Percentiles rank a stretch among this genome's conserved stretches.
These are phyloP conservation scores for Cordia subcordata DNA, from an alignment of 257 asterid species.

Conservation along the genomic window DNA sequence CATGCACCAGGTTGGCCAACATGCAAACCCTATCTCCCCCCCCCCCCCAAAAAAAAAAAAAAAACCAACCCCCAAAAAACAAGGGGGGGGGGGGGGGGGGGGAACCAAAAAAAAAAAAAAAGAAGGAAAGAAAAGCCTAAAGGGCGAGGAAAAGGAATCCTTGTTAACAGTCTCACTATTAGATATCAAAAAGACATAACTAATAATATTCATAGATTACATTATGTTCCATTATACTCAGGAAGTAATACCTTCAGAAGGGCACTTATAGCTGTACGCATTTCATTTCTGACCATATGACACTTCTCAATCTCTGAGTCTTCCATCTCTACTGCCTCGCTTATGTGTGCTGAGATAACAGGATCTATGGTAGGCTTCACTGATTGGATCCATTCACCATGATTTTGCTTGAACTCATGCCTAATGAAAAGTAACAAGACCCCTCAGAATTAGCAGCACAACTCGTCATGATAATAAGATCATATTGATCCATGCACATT, in stretches of 20 bases:
- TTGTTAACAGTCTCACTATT: too few species aligned
- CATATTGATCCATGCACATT: background rate
- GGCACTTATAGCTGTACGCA: conserved; percentile 65
- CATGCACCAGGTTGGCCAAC: too few species aligned
- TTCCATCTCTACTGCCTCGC: conserved; percentile 29
- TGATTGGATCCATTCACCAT: conserved; percentile 69
- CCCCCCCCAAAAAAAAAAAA: too few species aligned
- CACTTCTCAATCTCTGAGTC: conserved; percentile 60
- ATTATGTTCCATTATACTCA: conserved; percentile 2
- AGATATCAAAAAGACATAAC: background rate
- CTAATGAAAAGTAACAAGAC: conserved; percentile 28
- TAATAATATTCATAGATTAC: background rate
- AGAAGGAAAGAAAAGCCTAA: too few species aligned
- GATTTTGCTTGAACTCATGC: conserved; percentile 73
- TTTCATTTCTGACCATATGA: conserved; percentile 58
- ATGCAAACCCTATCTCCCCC: too few species aligned
- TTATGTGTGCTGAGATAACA: conserved; percentile 45
- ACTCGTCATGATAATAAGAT: background rate
- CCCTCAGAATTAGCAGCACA: conserved; percentile 1
- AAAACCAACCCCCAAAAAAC: too few species aligned
- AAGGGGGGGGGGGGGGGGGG: too few species aligned
- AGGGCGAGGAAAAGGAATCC: too few species aligned
- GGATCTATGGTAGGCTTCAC: conserved; percentile 72
- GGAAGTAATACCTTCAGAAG: conserved; percentile 64
- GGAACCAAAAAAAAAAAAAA: too few species aligned